Evolutionary conservation across 805 yeast genomes (phyloP).

Genomic region (Ogataea wickerhamii): DNA sequence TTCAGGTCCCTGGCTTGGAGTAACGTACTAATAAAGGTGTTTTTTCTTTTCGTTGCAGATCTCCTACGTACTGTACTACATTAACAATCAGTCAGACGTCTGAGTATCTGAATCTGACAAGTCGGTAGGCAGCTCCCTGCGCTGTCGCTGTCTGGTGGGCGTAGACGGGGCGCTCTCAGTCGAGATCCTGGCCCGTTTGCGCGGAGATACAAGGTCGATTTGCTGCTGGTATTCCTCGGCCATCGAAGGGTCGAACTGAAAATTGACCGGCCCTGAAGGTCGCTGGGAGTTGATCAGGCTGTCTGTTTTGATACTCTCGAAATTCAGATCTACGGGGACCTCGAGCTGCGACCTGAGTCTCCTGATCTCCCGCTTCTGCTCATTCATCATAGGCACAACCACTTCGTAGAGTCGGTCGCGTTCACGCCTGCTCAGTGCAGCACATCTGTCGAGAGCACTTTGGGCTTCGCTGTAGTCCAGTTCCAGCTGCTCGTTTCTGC

Average conservation of each 20-base stretch:
- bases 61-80: too few relatives aligned
- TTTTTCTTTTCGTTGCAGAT: too few relatives aligned
- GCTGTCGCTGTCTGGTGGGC: not conserved
- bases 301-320: conserved; percentile 13
- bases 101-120: not conserved
- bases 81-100: not conserved
- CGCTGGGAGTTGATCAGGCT: conserved; percentile 12
- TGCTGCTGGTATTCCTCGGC: conserved; percentile 11
- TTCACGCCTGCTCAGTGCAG: conserved; percentile 2
- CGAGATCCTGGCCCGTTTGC: conserved; percentile 10
- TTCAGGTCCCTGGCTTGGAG: conserved; percentile 25
- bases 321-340: conserved; percentile 2
- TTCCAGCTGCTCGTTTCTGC: conserved; percentile 8
- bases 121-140: too few relatives aligned
- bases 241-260: conserved; percentile 15
- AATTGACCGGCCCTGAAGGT: conserved; percentile 17
- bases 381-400: conserved; percentile 19
- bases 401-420: conserved; percentile 10
- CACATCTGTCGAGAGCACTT: conserved; percentile 6
- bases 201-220: conserved; percentile 18
- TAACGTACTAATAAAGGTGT: too few relatives aligned
- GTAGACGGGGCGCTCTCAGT: conserved; percentile 1
- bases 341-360: conserved; percentile 3
- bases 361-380: conserved; percentile 12
- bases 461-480: conserved; percentile 7